phyloP scores from a whole-genome alignment of 1,139 yeast species.

The Lodderomyces elongisporus region DNA sequence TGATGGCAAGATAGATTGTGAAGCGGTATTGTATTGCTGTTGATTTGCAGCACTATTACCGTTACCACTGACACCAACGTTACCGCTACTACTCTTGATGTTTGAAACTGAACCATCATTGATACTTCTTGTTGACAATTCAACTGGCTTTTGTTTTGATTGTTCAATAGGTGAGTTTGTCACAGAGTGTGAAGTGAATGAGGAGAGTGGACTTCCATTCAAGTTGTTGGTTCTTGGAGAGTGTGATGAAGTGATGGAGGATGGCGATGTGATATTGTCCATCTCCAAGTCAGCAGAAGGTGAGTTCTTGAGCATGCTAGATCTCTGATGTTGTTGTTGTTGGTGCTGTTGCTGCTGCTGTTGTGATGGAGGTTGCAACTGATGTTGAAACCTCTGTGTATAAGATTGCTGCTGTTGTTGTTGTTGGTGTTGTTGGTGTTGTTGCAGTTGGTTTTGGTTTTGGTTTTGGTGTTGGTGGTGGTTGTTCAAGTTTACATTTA shows the following conservation, averaged over 20 bases:
- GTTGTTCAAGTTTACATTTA: not conserved
- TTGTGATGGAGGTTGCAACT: conserved; percentile 2
- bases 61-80: not conserved
- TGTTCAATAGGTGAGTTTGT: conserved; percentile 31
- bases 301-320: conserved; percentile 6
- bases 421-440: conserved; percentile 4
- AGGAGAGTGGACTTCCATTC: conserved; percentile 26
- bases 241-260: conserved; percentile 25
- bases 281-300: conserved; percentile 20
- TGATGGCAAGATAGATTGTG: too few relatives aligned
- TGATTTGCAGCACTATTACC: not conserved
- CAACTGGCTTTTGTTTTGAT: conserved; percentile 11
- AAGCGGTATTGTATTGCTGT: not conserved
- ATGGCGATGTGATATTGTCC: conserved; percentile 26
- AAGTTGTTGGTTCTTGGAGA: conserved; percentile 15
- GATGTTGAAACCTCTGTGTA: conserved; percentile 3
- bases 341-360: conserved; percentile 4
- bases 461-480: conserved; percentile 6
- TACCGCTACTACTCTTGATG: not conserved
- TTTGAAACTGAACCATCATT: conserved; percentile 5
- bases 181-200: conserved; percentile 36
- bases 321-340: conserved; percentile 2
- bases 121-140: not conserved
- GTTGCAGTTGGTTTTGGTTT: conserved; percentile 2
- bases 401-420: conserved; percentile 1